Evolutionary conservation across 192 early-diverging fungal species (phyloP).

Genomic region (Mortierella antarctica): DNA sequence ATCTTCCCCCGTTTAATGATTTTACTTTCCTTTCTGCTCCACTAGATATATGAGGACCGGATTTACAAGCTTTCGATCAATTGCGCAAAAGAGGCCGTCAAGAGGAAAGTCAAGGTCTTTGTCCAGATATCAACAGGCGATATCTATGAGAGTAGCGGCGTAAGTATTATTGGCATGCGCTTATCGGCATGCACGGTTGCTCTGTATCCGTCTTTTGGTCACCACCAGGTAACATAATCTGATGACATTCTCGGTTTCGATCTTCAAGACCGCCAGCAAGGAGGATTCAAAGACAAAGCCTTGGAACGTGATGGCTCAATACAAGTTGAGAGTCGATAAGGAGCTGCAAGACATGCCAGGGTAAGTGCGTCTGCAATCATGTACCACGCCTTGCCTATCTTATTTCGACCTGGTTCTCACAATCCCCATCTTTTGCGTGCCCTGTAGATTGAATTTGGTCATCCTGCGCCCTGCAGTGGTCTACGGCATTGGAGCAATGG

Average conservation of each 20-base stretch:
- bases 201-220: neutral
- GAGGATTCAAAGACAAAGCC: slow-evolving; percentile 82
- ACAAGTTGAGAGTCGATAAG: slow-evolving; percentile 80
- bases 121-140: slow-evolving; percentile 92
- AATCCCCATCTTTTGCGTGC: neutral
- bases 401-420: neutral
- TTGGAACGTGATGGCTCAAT: slow-evolving; percentile 82
- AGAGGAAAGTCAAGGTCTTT: slow-evolving; percentile 76
- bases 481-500: slow-evolving; percentile 87
- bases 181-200: neutral
- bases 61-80: slow-evolving; percentile 75
- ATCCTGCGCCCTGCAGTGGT: slow-evolving; percentile 89
- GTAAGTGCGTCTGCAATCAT: slow-evolving; percentile 48
- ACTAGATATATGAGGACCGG: slow-evolving; percentile 86
- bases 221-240: neutral
- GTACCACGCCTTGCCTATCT: neutral
- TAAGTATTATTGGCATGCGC: slow-evolving; percentile 29
- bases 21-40: neutral
- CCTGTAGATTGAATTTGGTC: slow-evolving; percentile 76
- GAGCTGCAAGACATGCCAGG: slow-evolving; percentile 81
- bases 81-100: slow-evolving; percentile 87
- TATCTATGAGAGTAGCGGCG: slow-evolving; percentile 86
- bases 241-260: neutral
- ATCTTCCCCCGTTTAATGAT: neutral
- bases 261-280: slow-evolving; percentile 45